Evolutionary conservation across 1,139 yeast species (phyloP).

Genomic region (Candida pseudoviswanathii): DNA sequence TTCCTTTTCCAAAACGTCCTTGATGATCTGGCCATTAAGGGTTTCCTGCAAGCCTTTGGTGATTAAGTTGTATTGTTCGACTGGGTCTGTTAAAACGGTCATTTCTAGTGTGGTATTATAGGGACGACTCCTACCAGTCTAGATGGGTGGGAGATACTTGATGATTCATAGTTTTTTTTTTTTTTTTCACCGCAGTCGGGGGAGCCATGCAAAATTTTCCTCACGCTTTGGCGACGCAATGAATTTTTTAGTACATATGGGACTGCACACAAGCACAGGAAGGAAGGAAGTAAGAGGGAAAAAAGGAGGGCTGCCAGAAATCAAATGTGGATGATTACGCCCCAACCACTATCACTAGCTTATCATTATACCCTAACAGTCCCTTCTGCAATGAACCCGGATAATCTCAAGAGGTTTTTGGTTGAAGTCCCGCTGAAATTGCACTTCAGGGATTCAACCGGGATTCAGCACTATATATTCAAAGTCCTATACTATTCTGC

Average conservation of each 20-base stretch:
- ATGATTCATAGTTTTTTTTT: constrained; percentile 1
- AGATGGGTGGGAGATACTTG: background rate
- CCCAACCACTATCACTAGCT: too few species aligned
- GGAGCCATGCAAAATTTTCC: background rate
- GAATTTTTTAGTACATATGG: background rate
- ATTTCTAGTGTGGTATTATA: background rate
- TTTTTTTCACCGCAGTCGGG: background rate
- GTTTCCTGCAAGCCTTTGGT: constrained; percentile 90
- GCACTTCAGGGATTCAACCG: constrained; percentile 17
- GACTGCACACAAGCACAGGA: background rate
- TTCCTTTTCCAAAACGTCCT: constrained; percentile 76
- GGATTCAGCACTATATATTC: constrained; percentile 23
- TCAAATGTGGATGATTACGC: too few species aligned
- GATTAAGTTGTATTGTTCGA: constrained; percentile 74
- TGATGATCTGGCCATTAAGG: constrained; percentile 84
- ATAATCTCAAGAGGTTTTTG: constrained; percentile 28
- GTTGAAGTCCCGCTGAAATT: constrained; percentile 29
- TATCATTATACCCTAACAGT: too few species aligned
- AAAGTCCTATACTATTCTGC: constrained; percentile 35
- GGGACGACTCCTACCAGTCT: background rate
- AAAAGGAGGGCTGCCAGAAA: too few species aligned
- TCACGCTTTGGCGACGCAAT: background rate
- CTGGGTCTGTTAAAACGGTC: constrained; percentile 33
- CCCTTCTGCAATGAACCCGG: constrained; percentile 17
- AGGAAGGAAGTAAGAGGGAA: too few species aligned